A percentile compares a stretch with the other conserved stretches of the same genome.
phyloP scores from a whole-genome alignment of 805 yeast species.

The Torulaspora microellipsoides region DNA sequence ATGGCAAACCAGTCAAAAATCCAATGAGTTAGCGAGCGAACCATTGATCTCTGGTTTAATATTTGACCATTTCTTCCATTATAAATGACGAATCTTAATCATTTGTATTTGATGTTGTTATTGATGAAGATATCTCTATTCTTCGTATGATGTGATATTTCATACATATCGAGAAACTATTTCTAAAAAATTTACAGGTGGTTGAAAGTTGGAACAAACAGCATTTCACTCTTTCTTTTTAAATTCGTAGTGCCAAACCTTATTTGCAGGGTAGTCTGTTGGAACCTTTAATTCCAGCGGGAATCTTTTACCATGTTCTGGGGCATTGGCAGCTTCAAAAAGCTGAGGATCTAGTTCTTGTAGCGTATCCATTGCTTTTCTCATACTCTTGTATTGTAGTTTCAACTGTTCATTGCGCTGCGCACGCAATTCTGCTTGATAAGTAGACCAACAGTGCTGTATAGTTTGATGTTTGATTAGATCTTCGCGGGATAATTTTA shows the following conservation, averaged over 20 bases:
- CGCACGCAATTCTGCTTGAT: constrained; percentile 49
- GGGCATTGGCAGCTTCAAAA: constrained; percentile 56
- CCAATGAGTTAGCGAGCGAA: too few species aligned
- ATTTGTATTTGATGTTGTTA: too few species aligned
- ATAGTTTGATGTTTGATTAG: constrained; percentile 78
- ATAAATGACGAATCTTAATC: too few species aligned
- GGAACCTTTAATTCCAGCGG: constrained; percentile 86
- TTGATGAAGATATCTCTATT: too few species aligned
- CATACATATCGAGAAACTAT: too few species aligned
- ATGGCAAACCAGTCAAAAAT: neutral
- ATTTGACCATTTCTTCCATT: too few species aligned
- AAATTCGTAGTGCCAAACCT: constrained; percentile 64
- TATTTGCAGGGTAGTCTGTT: constrained; percentile 80
- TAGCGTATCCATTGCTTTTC: constrained; percentile 70
- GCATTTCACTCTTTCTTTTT: constrained; percentile 8
- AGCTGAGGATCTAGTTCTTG: constrained; percentile 47
- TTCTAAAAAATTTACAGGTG: too few species aligned
- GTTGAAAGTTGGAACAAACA: too few species aligned
- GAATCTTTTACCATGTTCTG: constrained; percentile 57
- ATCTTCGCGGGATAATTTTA: constrained; percentile 71
- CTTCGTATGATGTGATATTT: too few species aligned
- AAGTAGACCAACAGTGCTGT: constrained; percentile 72
- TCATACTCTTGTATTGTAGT: constrained; percentile 61
- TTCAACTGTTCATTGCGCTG: constrained; percentile 41
- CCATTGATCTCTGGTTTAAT: too few species aligned